phyloP scores from a whole-genome alignment of 139 green algal genomes.

The Coelastrella sp. region DNA sequence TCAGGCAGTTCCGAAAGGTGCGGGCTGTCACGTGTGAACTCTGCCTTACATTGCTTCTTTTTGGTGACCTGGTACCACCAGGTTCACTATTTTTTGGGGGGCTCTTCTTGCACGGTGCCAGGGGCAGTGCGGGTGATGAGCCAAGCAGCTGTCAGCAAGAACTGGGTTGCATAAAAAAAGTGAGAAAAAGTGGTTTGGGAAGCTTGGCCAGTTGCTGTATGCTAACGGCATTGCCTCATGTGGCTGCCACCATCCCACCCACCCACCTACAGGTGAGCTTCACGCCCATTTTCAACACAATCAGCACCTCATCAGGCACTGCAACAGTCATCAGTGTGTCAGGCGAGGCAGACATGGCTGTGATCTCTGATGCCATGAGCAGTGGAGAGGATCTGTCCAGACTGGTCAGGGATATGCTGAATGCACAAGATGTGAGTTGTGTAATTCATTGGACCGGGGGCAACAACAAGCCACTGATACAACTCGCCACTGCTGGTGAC shows the following conservation, averaged over 20 bases:
- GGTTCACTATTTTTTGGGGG: too few relatives aligned
- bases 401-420: not conserved
- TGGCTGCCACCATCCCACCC: not conserved
- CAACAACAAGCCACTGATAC: too few relatives aligned
- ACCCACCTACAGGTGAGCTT: not conserved
- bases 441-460: not conserved
- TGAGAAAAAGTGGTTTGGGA: too few relatives aligned
- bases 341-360: not conserved
- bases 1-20: slow-evolving; percentile 84
- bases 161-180: too few relatives aligned
- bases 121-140: too few relatives aligned
- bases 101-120: too few relatives aligned
- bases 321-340: not conserved
- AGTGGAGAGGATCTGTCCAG: not conserved
- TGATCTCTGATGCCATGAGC: not conserved
- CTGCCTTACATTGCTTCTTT: too few relatives aligned
- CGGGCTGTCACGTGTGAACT: not conserved
- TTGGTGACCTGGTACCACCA: too few relatives aligned
- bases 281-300: not conserved
- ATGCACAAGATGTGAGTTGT: not conserved
- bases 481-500: too few relatives aligned
- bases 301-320: not conserved
- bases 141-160: too few relatives aligned
- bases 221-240: not conserved
- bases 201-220: not conserved